Base-by-base conservation (phyloP, 345 rosid genomes). In the Excoecaria agallocha region DNA sequence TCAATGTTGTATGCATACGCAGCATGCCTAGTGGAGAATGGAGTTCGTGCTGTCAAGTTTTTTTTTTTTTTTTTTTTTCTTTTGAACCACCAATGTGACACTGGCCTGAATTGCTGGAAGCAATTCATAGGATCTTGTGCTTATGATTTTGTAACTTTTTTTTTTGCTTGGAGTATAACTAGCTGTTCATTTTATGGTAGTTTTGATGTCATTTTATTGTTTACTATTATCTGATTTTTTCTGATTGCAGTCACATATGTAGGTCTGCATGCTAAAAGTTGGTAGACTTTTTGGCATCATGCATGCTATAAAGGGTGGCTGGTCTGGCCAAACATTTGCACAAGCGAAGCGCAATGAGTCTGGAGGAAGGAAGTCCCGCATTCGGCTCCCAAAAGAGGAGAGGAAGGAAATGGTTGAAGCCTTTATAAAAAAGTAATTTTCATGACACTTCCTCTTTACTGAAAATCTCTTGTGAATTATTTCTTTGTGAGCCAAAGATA, bases 381-480 rank as follows among this genome's bases (percentile, higher is more conserved):
- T 86, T 84, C 98, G 98, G 17, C 92, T 88, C 37, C 90, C 99
- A 8, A 95, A 91, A 87, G 91, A 89, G 76, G 98, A 95, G 86
- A 91, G 99, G 79, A 95, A 95, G 81, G 67, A 80, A 76, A 85
- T 95, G 84, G 93, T 89, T 12, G 93, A 87, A 72, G 86, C 95
- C 60, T 95, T 93, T 75, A 87, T 95, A n/a, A 89, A 89, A 25
- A 92, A 82, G 99, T 95, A 92, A 87, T 8, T 22, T 63, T 22
- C 68, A 2, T 38, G 12, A 52, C 63, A 1, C 20, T 63, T 73
- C 57, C 70, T 49, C 74, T 79, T 62, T 19, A 24, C 12, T 77
- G 69, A 83, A 62, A 15, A 56, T 9, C 50, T 61, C 66, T 81
- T 48, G 51, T 74, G 17, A 46, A 6, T 68, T 58, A 67, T 66